Base-by-base conservation (phyloP, 2,329 filamentous ascomycete genomes). In the Alternaria infectoria region DNA sequence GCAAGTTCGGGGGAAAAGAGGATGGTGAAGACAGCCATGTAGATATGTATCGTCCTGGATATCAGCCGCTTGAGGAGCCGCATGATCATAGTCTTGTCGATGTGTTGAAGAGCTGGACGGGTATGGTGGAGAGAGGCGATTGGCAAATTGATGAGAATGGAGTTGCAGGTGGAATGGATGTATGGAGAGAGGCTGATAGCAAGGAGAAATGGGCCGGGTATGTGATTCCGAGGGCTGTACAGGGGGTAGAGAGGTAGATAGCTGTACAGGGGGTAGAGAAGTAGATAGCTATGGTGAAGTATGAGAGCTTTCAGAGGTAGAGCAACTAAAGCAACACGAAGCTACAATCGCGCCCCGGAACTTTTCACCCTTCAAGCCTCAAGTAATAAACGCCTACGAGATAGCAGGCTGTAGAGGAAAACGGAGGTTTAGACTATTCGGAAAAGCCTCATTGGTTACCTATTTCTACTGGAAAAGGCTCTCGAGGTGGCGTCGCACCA, bases 121-220 rank as follows among this genome's bases (percentile, higher is more conserved):
- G 32, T 17, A 70, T 70, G 62, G 57, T 73, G n/a, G 66, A 73
- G 55, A 65, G 58, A 26, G 70, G 65, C 15, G 64, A 68, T 52
- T 73, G 70, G 69, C 45, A 62, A 23, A 60, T 72, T 17, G 62
- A 67, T 45, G 60, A 59, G 30, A 55, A 65, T 30, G 69, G 69
- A 7, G 64, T 72, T 28, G 54, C 49, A 15, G 61, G 65, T n/a
- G 67, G 61, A n/a, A 66, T 73, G 23, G 60, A 69, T 15, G 65
- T 66, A 54, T 73, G 66, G 66, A 68, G 57, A 47, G 64, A 69
- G 30, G 70, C 67, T 11, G 67, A 71, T 58, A 64, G 45, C 32
- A 57, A 66, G 25, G 55, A 62, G 17, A 47, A 47, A 17, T 68
- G 64, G 62, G 57, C 64, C 44, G 61, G 58, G 30, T 72, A 65